Conservation (phyloP, 2,329 filamentous ascomycete species). For the Acarospora socialis region DNA sequence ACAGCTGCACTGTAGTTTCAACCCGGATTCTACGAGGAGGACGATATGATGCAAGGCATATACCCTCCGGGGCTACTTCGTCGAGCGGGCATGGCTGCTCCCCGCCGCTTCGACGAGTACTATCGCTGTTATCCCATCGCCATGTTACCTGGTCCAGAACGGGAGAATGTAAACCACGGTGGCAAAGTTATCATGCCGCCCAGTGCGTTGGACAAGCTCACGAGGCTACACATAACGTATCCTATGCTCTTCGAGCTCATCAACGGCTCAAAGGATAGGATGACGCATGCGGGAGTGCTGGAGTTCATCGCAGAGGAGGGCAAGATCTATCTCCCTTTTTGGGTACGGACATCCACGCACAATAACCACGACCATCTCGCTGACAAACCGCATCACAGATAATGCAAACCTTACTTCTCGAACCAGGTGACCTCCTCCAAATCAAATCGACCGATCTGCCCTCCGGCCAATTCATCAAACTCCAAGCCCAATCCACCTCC, state of each 20-base stretch:
- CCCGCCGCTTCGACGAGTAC: slow-evolving; percentile 90
- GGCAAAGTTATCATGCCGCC: slow-evolving; percentile 97
- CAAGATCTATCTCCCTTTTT: slow-evolving; percentile 87
- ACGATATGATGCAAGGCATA: slow-evolving; percentile 36
- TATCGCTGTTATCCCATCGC: slow-evolving; percentile 92
- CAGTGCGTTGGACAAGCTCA: slow-evolving; percentile 91
- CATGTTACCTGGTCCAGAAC: slow-evolving; percentile 84
- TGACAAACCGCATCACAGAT: slow-evolving; percentile 41
- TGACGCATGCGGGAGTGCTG: slow-evolving; percentile 85
- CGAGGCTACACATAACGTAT: slow-evolving; percentile 89
- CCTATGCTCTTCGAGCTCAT: slow-evolving; percentile 93
- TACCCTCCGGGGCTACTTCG: slow-evolving; percentile 40
- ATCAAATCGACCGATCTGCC: slow-evolving; percentile 89
- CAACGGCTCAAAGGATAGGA: slow-evolving; percentile 65
- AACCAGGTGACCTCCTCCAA: slow-evolving; percentile 87
- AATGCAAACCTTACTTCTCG: slow-evolving; percentile 81
- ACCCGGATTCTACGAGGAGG: slow-evolving; percentile 36
- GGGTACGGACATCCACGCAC: slow-evolving; percentile 42
- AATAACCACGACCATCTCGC: neutral
- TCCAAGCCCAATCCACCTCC: slow-evolving; percentile 82
- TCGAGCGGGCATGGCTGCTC: slow-evolving; percentile 31
- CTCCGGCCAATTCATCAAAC: slow-evolving; percentile 82
- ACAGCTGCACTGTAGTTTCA: slow-evolving; percentile 24
- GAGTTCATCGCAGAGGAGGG: slow-evolving; percentile 98
- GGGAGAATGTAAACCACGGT: slow-evolving; percentile 83